These are phyloP conservation scores for Arachnopeziza araneosa DNA, from an alignment of 2,329 filamentous ascomycete genomes.

Conservation along the genomic window DNA sequence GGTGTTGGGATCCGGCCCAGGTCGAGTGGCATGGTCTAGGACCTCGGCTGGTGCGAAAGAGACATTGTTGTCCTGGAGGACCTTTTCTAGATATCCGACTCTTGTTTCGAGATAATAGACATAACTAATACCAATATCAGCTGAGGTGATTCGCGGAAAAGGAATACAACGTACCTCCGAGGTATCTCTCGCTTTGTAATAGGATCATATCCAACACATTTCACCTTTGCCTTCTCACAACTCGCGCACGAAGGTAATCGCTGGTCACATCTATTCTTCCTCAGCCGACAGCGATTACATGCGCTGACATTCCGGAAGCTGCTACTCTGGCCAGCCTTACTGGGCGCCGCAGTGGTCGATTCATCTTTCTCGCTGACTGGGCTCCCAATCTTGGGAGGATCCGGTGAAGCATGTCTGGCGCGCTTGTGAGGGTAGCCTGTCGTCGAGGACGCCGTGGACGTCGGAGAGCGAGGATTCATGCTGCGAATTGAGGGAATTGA, in stretches of 20 bases:
- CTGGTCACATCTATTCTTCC: constrained; percentile 95
- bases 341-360: background rate
- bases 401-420: constrained; percentile 47
- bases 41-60: constrained; percentile 64
- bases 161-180: constrained; percentile 47
- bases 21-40: constrained; percentile 56
- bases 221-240: constrained; percentile 87
- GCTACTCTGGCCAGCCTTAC: constrained; percentile 52
- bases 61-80: constrained; percentile 65
- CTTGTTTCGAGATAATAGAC: constrained; percentile 91
- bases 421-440: constrained; percentile 48
- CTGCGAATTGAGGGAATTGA: background rate
- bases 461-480: constrained; percentile 45
- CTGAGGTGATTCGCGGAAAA: background rate
- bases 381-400: constrained; percentile 24
- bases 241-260: constrained; percentile 83
- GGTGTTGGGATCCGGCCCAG: constrained; percentile 25
- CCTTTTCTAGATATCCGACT: constrained; percentile 73
- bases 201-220: constrained; percentile 92
- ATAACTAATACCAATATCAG: constrained; percentile 51
- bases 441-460: constrained; percentile 36
- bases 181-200: constrained; percentile 96
- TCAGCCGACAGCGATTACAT: constrained; percentile 84
- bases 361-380: constrained; percentile 19
- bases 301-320: constrained; percentile 86